These are phyloP conservation scores for Cladosporium velox DNA, from an alignment of 2,329 filamentous ascomycete species.

Conservation along the genomic window DNA sequence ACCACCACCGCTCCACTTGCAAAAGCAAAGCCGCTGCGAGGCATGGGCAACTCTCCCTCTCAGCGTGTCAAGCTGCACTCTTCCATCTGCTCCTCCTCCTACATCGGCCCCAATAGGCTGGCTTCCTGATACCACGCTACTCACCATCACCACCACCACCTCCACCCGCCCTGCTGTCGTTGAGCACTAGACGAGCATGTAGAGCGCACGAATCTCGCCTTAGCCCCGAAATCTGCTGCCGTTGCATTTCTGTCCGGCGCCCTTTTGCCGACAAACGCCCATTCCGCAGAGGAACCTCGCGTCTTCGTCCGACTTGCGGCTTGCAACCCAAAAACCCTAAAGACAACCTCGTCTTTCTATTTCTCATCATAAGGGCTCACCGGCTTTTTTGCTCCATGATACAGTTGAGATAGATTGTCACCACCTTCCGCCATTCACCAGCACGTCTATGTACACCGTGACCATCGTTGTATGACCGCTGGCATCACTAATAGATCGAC, in stretches of 20 bases:
- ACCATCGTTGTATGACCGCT: not conserved
- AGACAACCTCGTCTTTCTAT: constrained; percentile 13
- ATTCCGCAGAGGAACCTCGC: constrained; percentile 11
- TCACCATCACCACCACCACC: constrained; percentile 4
- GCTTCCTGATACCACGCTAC: constrained; percentile 11
- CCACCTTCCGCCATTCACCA: not conserved
- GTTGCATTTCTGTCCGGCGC: constrained; percentile 15
- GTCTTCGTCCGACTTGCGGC: constrained; percentile 7
- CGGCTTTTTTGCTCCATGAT: not conserved
- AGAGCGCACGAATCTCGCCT: constrained; percentile 7
- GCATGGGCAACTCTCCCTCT: constrained; percentile 9
- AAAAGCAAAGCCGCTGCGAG: constrained; percentile 1
- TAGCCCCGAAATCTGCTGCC: constrained; percentile 12
- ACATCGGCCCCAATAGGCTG: constrained; percentile 18
- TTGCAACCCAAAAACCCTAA: constrained; percentile 21
- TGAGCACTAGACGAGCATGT: constrained; percentile 15
- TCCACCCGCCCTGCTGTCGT: not conserved
- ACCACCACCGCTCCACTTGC: not conserved
- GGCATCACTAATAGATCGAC: not conserved
- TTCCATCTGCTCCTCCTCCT: not conserved
- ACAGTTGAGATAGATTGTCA: not conserved
- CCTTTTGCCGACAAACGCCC: constrained; percentile 12
- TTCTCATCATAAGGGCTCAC: not conserved
- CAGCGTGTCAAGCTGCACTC: constrained; percentile 8
- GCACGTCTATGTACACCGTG: not conserved